Base-by-base conservation (phyloP, 495 filamentous ascomycete species). In the Hypoxylon fuscum region DNA sequence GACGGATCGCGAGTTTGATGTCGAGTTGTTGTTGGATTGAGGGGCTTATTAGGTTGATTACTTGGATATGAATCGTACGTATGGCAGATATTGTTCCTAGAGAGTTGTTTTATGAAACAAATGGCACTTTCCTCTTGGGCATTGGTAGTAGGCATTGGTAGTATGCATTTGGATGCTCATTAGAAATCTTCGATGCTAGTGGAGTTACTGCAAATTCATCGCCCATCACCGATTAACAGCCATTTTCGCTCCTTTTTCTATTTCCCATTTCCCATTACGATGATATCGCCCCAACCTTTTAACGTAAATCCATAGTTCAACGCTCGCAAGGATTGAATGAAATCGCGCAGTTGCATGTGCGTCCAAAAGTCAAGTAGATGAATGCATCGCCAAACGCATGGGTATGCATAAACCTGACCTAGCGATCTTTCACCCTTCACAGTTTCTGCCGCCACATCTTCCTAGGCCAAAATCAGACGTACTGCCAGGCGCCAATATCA, bases 1-100 rank as follows among this genome's bases (percentile, higher is more conserved):
- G 41, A 76, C 77, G 21, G 63, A 70, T 59, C 68, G 59, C 12
- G 74, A 79, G 43, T 81, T 81, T 59, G 76, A 83, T 47, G 77
- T 78, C 46, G 77, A 79, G 70, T 40, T 84, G 12, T 41, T 83
- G 25, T 48, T 83, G 34, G 72, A 80, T 52, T 80, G 12, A 15
- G 15, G 2, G 31, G 31, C 10, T 34, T 2, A 38, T 38, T 12
- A 15, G 35, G 11, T 15, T 14, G 11, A n/a, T 38, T 2, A 38
- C 15, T 15, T 38, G 11, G 8, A 27, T n/a, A n/a, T n/a, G 25
- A 27, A 27, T 27, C 3, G 4, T 27, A 8, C 25, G 25, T 8
- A 27, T 3, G 8, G 25, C 25, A 27, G 8, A 8, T 27, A 4
- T 27, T 8, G 8, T 27, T 27, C 25, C 25, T 4, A 8, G 25